Evolutionary conservation across 2,329 filamentous ascomycete genomes (phyloP), one percentile per base, ranked within the genome.

Genomic region (Penicillium sp.): DNA sequence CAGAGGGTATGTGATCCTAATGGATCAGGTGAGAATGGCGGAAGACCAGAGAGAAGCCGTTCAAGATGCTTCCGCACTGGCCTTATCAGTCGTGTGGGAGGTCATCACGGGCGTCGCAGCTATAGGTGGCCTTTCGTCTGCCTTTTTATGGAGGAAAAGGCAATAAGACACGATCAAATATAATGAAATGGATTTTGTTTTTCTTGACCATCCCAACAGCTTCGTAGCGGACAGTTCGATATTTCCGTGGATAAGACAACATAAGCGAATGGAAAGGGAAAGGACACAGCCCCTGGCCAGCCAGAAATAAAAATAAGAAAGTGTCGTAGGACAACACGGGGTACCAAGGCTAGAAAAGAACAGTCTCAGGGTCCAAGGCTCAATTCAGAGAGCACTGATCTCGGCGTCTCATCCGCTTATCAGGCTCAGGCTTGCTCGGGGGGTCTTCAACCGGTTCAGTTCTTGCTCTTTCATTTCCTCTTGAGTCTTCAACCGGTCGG

Each of bases 401-500:
- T 5, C 33, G 16, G 10, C 33, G 18, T 7, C 40, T 39, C n/a
- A 8, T 27, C 13, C 18, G 31, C 28, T 16, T 40, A 25, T 22
- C 14, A 9, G 22, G 4, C 20, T 33, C 24, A 4, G 48, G 35
- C n/a, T 20, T 18, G 10, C 10, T 25, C 27, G 30, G 36, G 43
- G 42, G 6, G 43, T 39, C 25, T 54, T 53, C 56, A 77, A 54
- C 39, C 76, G 68, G 61, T 71, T 69, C 38, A 72, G 63, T 57
- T 79, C 77, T 52, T 71, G 64, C 14, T 51, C 18, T 13, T 48
- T 45, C 46, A 52, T 40, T 14, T 44, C n/a, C 57, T 67, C 68
- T 54, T 77, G 72, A n/a, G 69, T 61, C 50, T 68, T 73, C 27
- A 81, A 54, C 28, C 78, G 68, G 50, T 76, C 73, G 2, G 77